phyloP scores from a whole-genome alignment of 371 early-diverging fungal species.

The Apophysomyces sp. region DNA sequence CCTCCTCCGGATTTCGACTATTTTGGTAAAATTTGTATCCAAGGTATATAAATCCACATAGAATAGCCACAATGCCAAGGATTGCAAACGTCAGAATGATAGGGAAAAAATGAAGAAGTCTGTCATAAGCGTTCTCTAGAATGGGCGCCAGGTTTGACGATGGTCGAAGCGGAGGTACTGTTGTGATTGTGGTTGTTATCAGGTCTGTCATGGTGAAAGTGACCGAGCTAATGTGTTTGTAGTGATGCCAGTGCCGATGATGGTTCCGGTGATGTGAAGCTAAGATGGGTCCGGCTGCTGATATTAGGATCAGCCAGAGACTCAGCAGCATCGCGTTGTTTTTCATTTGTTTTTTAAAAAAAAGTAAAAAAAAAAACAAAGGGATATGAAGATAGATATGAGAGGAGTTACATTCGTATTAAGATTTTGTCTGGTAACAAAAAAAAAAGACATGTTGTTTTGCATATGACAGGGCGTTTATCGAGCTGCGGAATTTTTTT shows the following conservation, averaged over 20 bases:
- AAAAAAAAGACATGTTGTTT: background rate
- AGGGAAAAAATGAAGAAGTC: constrained; percentile 19
- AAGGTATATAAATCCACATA: constrained; percentile 20
- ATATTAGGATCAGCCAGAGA: background rate
- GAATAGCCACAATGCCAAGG: constrained; percentile 25
- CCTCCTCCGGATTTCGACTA: background rate
- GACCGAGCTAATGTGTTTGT: background rate
- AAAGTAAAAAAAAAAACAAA: background rate
- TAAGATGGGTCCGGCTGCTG: background rate
- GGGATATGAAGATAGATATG: background rate
- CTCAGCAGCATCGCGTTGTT: background rate
- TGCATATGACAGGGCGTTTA: background rate
- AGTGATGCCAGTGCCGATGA: background rate
- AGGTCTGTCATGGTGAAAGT: background rate
- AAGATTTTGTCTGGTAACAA: background rate
- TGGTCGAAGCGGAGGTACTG: background rate
- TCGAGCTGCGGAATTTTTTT: background rate
- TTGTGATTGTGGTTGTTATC: background rate
- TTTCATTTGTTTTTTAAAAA: background rate
- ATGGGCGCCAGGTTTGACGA: background rate
- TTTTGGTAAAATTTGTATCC: constrained; percentile 24
- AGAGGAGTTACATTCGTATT: background rate
- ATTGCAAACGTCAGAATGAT: constrained; percentile 36
- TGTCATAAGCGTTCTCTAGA: background rate
- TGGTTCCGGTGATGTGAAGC: background rate